Base-by-base conservation (phyloP, 257 asterid genomes). In the Cruciata laevipes region DNA sequence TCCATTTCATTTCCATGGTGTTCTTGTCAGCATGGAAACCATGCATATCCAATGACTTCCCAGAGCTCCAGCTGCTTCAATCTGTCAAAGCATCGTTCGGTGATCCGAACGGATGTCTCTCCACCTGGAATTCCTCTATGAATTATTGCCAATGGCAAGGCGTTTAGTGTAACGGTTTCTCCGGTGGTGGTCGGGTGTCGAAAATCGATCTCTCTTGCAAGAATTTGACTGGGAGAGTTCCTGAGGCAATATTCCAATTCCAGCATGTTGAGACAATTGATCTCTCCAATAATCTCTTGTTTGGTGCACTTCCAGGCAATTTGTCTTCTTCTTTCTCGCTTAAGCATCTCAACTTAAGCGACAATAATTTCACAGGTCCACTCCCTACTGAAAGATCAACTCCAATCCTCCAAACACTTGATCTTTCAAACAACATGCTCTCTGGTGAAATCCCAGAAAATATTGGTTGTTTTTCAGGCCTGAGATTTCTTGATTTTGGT, bases 401-500 rank as follows among this genome's bases (percentile, higher is more conserved):
- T 57, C 86, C 86, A 18, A 55, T 47, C 61, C 88, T 91, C 3
- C 77, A 87, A 68, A 82, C 83, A 1, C 69, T 85, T 23, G 98
- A 91, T 73, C 73, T 91, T 11, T 87, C 98, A 1, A 86, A 91
- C 71, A 91, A 91, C 63, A 77, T 80, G 85, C 76, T 91, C 44
- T 77, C 90, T 0, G 98, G 96, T 5, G 69, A 69, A 65, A 84
- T 91, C 64, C 91, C 96, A 0, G 83, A 69, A 8, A 38, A 66
- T 5, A 74, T 89, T 30, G 95, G 98, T 33, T 0, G 13, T n/a
- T 68, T 82, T 40, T 83, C 95, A 5, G 80, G 88, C 73, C 86
- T 91, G 40, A 87, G 42, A 44, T 33, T 65, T 4, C 80, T 91
- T 21, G 96, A 89, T 73, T 70, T 91, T 59, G 98, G 98, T 23